phyloP scores from a whole-genome alignment of 2,329 filamentous ascomycete species.

The Pseudogymnoascus sp. region DNA sequence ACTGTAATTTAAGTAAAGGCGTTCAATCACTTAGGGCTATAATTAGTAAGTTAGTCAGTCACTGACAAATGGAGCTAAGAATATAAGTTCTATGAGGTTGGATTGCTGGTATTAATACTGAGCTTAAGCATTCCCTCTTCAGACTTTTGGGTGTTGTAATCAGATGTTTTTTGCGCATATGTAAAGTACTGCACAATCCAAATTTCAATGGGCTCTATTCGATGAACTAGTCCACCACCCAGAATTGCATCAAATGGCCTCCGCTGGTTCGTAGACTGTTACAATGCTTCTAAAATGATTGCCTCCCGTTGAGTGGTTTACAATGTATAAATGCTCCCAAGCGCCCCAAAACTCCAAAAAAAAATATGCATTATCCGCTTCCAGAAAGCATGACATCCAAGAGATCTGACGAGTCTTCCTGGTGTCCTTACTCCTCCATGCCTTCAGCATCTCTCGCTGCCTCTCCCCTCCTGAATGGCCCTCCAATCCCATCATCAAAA shows the following conservation, averaged over 20 bases:
- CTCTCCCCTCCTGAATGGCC: neutral
- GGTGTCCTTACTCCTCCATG: neutral
- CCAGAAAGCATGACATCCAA: neutral
- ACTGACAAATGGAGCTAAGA: too few species aligned
- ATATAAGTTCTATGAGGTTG: too few species aligned
- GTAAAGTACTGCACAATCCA: conserved; percentile 1
- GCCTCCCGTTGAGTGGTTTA: conserved; percentile 5
- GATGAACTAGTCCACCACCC: neutral
- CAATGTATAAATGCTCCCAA: neutral
- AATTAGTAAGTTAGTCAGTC: too few species aligned
- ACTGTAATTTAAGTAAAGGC: too few species aligned
- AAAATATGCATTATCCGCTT: neutral
- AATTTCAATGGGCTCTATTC: neutral
- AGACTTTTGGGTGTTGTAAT: neutral
- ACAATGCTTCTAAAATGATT: conserved; percentile 7
- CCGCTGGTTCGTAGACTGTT: conserved; percentile 7
- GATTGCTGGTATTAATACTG: too few species aligned
- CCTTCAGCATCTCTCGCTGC: neutral
- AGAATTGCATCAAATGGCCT: conserved; percentile 6
- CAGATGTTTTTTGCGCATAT: neutral
- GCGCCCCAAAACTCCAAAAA: neutral
- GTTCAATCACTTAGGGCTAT: too few species aligned
- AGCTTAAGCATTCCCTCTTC: too few species aligned
- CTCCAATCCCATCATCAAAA: conserved; percentile 23
- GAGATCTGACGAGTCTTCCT: neutral